Evolutionary conservation across 2,329 filamentous ascomycete species (phyloP), one percentile per base, ranked within the genome.

Genomic region (Cadophora malorum): DNA sequence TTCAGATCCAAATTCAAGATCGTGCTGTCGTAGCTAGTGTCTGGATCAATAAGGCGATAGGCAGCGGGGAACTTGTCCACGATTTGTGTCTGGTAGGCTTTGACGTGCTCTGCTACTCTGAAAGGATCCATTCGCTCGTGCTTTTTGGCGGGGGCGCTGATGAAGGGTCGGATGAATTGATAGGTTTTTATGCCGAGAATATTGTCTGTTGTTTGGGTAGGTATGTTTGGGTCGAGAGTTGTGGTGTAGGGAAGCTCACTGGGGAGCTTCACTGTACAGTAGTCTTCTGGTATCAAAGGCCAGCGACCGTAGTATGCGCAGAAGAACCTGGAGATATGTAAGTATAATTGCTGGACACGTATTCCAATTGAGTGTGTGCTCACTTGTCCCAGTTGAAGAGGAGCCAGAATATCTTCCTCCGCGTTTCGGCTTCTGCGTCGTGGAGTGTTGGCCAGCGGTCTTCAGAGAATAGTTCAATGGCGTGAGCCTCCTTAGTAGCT

Each of bases 321-420:
- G n/a, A 59, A 59, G 56, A 59, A 59, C 12, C 33, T 41, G 9
- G 1, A 16, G 7, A 4, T 6, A 2, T 59, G 35, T 59, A 12
- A 59, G 35, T 16, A 41, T 19, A 7, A 19, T 7, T 19, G n/a
- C 4, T 23, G 9, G 8, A 16, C 4, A 38, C 23, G 2, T 12
- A 6, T 10, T 38, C n/a, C 7, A 35, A 8, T 8, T 1, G 8
- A 8, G n/a, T 2, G 31, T 38, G 9, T 14, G n/a, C 56, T 28
- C 12, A 59, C 56, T 19, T 16, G 35, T 41, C 33, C 56, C 56
- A 59, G 21, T 25, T 59, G 12, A 28, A 59, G 33, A 59, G 33
- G 12, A 59, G 56, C 56, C 56, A 59, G 35, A 59, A 59, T 4
- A 59, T 23, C 12, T 59, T 59, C 56, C 56, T 58, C 12, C 56